Evolutionary conservation across 2,329 filamentous ascomycete species (phyloP).

Genomic region (Aspergillus tubingensis): DNA sequence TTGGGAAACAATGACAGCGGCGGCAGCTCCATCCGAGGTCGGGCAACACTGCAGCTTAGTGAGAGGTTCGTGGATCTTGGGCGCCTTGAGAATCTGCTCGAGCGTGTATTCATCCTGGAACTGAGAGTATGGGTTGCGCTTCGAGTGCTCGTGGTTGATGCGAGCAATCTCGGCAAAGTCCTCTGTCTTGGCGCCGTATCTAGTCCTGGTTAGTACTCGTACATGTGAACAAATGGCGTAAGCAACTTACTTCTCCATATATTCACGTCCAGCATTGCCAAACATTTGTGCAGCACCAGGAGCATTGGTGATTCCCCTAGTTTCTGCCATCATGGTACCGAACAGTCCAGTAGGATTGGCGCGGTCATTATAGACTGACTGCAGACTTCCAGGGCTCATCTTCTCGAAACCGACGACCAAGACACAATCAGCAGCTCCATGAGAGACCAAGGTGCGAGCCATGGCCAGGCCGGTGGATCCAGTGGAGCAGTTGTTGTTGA

Average conservation of each 20-base stretch:
- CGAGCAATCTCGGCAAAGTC: constrained; percentile 96
- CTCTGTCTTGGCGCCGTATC: constrained; percentile 75
- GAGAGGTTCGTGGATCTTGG: constrained; percentile 80
- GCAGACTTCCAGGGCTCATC: constrained; percentile 90
- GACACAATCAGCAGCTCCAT: constrained; percentile 82
- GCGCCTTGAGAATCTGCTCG: constrained; percentile 73
- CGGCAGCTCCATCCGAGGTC: constrained; percentile 88
- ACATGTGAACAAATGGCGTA: neutral
- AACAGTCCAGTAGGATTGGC: constrained; percentile 75
- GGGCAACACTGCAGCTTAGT: constrained; percentile 99
- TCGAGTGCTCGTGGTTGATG: constrained; percentile 88
- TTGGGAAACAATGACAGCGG: constrained; percentile 85
- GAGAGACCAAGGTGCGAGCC: constrained; percentile 74
- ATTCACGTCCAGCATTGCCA: constrained; percentile 89
- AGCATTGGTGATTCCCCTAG: constrained; percentile 76
- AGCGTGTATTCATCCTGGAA: constrained; percentile 90
- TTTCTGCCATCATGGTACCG: constrained; percentile 76
- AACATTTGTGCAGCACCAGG: constrained; percentile 92
- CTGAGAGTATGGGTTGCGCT: constrained; percentile 95
- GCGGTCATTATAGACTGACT: constrained; percentile 81
- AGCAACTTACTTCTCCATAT: constrained; percentile 82
- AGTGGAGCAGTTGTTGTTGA: constrained; percentile 98
- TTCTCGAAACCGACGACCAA: constrained; percentile 96
- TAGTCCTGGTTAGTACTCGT: constrained; percentile 34
- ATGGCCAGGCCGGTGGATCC: constrained; percentile 89